Conservation (phyloP, 208 protist species). For the Acanthamoeba castellanii region DNA sequence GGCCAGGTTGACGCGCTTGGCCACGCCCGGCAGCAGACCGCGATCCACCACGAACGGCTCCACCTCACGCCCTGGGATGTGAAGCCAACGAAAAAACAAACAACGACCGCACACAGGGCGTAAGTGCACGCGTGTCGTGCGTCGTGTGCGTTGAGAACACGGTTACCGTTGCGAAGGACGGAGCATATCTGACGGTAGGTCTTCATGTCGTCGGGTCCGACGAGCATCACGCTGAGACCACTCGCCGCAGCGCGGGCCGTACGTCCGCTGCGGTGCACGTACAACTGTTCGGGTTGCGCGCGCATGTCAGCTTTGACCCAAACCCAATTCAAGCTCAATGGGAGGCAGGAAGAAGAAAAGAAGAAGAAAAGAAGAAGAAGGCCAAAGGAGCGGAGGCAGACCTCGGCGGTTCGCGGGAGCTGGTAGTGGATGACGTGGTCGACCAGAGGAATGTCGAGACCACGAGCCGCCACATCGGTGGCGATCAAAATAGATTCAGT, state of each 20-base stretch:
- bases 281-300: constrained; percentile 81
- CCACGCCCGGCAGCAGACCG: constrained; percentile 54
- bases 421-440: constrained; percentile 98
- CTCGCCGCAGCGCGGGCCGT: constrained; percentile 93
- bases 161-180: constrained; percentile 48
- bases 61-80: constrained; percentile 64
- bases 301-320: too few relatives aligned
- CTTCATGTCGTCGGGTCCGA: constrained; percentile 83
- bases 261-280: constrained; percentile 97
- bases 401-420: constrained; percentile 94
- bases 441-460: constrained; percentile 96
- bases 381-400: not conserved
- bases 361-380: not conserved
- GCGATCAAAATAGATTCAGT: constrained; percentile 86
- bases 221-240: constrained; percentile 84
- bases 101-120: too few relatives aligned
- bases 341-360: too few relatives aligned
- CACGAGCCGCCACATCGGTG: constrained; percentile 91
- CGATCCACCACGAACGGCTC: constrained; percentile 68
- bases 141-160: not conserved
- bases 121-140: not conserved
- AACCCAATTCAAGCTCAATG: too few relatives aligned
- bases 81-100: not conserved
- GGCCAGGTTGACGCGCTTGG: constrained; percentile 74
- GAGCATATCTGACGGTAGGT: constrained; percentile 77